Evolutionary conservation across 208 protist genomes (phyloP), one percentile per base, ranked within the genome.

Genomic region (Vickermania spadyakhi): DNA sequence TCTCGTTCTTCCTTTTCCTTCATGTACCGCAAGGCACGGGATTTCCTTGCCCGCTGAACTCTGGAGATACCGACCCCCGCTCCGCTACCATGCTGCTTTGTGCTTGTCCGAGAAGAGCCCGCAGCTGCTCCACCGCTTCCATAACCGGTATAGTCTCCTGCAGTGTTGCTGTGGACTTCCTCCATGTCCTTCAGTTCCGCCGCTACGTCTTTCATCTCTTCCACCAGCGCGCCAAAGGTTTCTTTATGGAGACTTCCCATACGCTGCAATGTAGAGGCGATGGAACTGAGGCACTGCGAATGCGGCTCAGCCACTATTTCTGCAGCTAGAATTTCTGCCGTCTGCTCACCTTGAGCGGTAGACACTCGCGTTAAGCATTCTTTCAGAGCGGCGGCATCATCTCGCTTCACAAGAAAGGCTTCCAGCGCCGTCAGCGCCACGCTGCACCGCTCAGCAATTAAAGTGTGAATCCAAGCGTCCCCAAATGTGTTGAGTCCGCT

Each of bases 41-140:
- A 72, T 28, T 75, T 77, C 1, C 80, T 68, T 22, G 80, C 70
- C 36, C 80, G 73, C 63, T 87, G 76, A 29, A 78, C 64, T 25
- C 76, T 64, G 1, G 73, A 80, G 23, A 62, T 56, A 4, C 66
- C 62, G 5, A 31, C 59, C n/a, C n/a, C n/a, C 14, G 27, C 49
- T n/a, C 62, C 56, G 21, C n/a, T 28, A 14, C 36, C 36, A n/a
- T 7, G 21, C 36, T 55, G 13, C 57, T 22, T 28, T n/a, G n/a
- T n/a, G n/a, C n/a, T n/a, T n/a, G n/a, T n/a, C n/a, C n/a, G n/a
- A 28, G 28, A 28, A 18, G 7, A 49, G 29, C 2, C 42, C 22
- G 31, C 11, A 23, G 22, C 26, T 14, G 31, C 28, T 22, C 53
- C 51, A 31, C 56, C 5, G 3, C 36, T 45, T 7, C 36, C 36